Evolutionary conservation across 371 early-diverging fungal species (phyloP), one percentile per base, ranked within the genome.

Genomic region (Mucor velutinosus): DNA sequence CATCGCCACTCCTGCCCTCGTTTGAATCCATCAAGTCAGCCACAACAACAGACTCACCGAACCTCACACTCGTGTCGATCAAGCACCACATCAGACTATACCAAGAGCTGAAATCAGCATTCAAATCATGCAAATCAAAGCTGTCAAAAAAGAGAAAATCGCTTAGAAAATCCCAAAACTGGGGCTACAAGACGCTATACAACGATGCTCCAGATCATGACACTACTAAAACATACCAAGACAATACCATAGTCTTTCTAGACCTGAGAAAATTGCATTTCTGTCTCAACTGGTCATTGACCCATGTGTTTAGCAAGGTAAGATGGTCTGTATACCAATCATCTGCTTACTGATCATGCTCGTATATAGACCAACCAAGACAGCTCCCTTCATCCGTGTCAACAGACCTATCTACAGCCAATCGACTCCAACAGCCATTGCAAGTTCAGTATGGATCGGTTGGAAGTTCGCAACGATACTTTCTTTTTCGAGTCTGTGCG

Each of bases 401-500:
- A 23, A 53, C 72, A 70, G 15, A 69, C 70, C 8, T 73, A 69
- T 12, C 66, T 82, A 69, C 76, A 82, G 41, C 70, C 70, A 19
- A 67, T 77, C 45, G 76, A 77, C 51, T 64, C 62, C 19, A 82
- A 78, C 11, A 67, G 67, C 7, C 73, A 78, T 30, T 77, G 76
- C 67, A 82, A 82, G 66, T 62, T 79, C 23, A 75, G 78, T 25
- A 58, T 64, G 10, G 73, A 74, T 41, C 75, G 72, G 12, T 60
- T 82, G 15, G 64, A 69, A 69, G 19, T 80, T 35, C 77, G 81
- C 17, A 83, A 83, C 58, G 81, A 83, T 33, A 69, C 75, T 21
- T 70, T 77, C 5, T 75, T 75, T 58, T 77, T 83, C 49, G 80
- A 83, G 60, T 80, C 83, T 1, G 70, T 77, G 11, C 74, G 79